Percentiles rank a stretch among this genome's conserved stretches.
These are phyloP conservation scores for Leccinum arenicola DNA, from an alignment of 768 basidiomycete genomes.

Conservation along the genomic window DNA sequence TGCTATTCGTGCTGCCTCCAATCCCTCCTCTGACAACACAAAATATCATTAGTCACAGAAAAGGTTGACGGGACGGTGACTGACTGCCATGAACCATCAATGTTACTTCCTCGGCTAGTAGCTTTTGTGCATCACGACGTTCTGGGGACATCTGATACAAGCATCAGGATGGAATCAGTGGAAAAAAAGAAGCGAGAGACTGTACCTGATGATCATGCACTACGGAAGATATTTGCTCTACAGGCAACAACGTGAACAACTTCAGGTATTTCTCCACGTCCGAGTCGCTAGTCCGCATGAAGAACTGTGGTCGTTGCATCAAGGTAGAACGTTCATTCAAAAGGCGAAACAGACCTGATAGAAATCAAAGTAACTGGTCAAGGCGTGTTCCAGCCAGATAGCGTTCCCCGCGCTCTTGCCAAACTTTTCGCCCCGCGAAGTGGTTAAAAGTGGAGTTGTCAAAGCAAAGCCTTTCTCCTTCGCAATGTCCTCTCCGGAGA, in stretches of 20 bases:
- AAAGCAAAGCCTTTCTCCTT: slow-evolving; percentile 65
- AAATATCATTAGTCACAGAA: neutral
- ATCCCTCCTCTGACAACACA: slow-evolving; percentile 36
- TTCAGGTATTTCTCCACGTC: slow-evolving; percentile 80
- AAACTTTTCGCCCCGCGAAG: slow-evolving; percentile 88
- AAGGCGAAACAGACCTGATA: slow-evolving; percentile 67
- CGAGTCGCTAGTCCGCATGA: slow-evolving; percentile 74
- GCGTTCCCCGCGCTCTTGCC: slow-evolving; percentile 98
- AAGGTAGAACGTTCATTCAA: neutral
- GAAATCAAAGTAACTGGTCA: slow-evolving; percentile 90
- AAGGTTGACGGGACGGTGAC: slow-evolving; percentile 12
- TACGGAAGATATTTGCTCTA: slow-evolving; percentile 52
- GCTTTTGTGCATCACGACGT: slow-evolving; percentile 45
- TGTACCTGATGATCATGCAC: slow-evolving; percentile 59
- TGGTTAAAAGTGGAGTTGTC: slow-evolving; percentile 93
- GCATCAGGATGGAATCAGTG: neutral
- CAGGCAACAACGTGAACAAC: slow-evolving; percentile 75
- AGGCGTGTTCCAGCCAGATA: slow-evolving; percentile 75
- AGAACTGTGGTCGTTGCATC: slow-evolving; percentile 59
- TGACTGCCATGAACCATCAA: slow-evolving; percentile 57
- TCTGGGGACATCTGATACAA: slow-evolving; percentile 31
- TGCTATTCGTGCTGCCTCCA: slow-evolving; percentile 41
- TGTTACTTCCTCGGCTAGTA: slow-evolving; percentile 58
- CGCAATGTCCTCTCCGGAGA: slow-evolving; percentile 1
- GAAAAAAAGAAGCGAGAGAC: neutral